A percentile compares a stretch with the other conserved stretches of the same genome.
Conservation (phyloP, 1,139 yeast species). For the Zygosaccharomyces sapae region DNA sequence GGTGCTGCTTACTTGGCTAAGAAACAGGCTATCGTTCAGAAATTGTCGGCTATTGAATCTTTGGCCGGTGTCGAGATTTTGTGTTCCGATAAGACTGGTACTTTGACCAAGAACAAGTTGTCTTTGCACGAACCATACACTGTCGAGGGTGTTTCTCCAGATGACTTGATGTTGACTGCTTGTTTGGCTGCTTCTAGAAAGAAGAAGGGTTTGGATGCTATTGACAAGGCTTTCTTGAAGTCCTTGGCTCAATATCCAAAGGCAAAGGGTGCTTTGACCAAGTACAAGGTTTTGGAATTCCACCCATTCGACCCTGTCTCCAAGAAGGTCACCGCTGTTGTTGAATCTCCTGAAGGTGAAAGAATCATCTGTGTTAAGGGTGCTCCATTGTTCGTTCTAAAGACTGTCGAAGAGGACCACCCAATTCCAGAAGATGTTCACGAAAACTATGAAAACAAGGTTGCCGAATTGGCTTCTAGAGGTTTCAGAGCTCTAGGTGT, state of each 20-base stretch:
- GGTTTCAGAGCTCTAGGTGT: constrained; percentile 99
- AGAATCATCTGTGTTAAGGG: constrained; percentile 95
- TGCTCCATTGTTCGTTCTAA: constrained; percentile 92
- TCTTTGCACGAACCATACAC: constrained; percentile 98
- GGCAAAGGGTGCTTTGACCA: constrained; percentile 92
- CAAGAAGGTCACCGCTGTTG: constrained; percentile 92
- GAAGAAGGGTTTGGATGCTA: constrained; percentile 98
- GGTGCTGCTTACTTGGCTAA: constrained; percentile 99
- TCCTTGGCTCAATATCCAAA: constrained; percentile 82
- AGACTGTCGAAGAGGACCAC: constrained; percentile 95
- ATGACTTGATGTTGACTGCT: constrained; percentile 95
- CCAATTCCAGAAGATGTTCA: constrained; percentile 94
- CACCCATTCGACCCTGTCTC: constrained; percentile 98
- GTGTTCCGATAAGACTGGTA: constrained; percentile 99
- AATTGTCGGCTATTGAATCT: constrained; percentile 96
- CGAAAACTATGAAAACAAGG: constrained; percentile 93
- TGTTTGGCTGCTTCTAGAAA: constrained; percentile 98
- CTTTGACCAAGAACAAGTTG: constrained; percentile 95
- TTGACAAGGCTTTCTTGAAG: constrained; percentile 95
- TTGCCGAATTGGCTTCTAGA: constrained; percentile 95
- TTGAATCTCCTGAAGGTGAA: constrained; percentile 95
- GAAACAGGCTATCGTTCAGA: constrained; percentile 98
- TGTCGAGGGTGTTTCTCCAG: constrained; percentile 97
- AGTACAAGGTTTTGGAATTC: constrained; percentile 93
- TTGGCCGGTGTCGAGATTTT: constrained; percentile 98